Evolutionary conservation across 2,329 filamentous ascomycete genomes (phyloP), one percentile per base, ranked within the genome.

Genomic region (Aspergillus tamarii): DNA sequence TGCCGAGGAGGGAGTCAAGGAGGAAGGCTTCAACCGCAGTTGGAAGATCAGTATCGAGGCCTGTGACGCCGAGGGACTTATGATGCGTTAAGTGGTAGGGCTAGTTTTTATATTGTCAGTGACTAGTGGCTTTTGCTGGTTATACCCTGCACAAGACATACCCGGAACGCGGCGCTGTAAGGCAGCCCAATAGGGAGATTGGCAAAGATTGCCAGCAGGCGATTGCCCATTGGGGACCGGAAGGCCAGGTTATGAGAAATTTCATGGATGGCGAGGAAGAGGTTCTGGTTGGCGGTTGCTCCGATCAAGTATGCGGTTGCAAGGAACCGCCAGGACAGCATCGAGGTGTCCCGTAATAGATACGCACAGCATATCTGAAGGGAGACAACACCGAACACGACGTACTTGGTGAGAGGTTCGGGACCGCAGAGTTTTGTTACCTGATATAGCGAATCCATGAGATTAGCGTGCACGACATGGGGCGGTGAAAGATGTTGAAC

Each of bases 31-130:
- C 95, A 57, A 97, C 80, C 56, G 92, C 88, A 21, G 95, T 98
- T 28, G 95, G 95, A 32, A 99, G 89, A 76, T 99, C 95, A 52
- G 94, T 97, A 78, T 99, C 95, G 50, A 99, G 88, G 62, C 95
- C 95, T 73, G 97, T 92, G 57, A 99, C 94, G 66, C 95, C 95
- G 59, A 99, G 90, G 43, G 94, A 97, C 84, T 99, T 99, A 87
- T 99, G 95, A 82, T 99, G 95, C 1, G 95, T 99, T 46, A 99
- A 88, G 77, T 99, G 95, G 84, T 99, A 99, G 5, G 95, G 95
- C 87, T 93, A 53, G 21, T 52, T 7, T 3, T 32, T 32, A 52
- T 19, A 34, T 12, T n/a, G 48, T 52, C 14, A 52, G 48, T 32
- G 28, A 52, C 16, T 32, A 9, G 26, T 19, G 34, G 34, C 30